phyloP scores from a whole-genome alignment of 2,329 filamentous ascomycete genomes.

The Hypoxylon sp. region DNA sequence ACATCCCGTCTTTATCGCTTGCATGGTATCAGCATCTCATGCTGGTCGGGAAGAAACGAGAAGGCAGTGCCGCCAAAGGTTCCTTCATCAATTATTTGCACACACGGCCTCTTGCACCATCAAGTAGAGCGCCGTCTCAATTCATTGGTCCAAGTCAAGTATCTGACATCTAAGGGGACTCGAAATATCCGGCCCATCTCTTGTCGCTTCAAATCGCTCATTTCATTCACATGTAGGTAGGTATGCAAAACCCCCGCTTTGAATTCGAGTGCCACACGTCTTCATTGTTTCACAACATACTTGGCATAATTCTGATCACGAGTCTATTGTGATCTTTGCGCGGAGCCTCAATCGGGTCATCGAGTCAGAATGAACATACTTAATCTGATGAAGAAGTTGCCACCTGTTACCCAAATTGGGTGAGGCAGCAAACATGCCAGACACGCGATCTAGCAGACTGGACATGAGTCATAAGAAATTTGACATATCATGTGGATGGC shows the following conservation, averaged over 20 bases:
- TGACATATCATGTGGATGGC: background rate
- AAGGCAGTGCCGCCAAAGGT: background rate
- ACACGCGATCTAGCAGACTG: background rate
- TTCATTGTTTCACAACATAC: slow-evolving; percentile 32
- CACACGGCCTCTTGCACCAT: background rate
- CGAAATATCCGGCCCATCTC: background rate
- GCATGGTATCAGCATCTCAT: slow-evolving; percentile 21
- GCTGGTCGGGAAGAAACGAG: slow-evolving; percentile 7
- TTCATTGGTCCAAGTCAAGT: background rate
- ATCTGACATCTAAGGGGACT: background rate
- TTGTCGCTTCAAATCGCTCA: background rate
- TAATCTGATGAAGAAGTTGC: slow-evolving; percentile 1
- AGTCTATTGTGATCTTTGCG: slow-evolving; percentile 11
- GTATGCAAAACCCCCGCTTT: slow-evolving; percentile 28
- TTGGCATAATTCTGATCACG: slow-evolving; percentile 20
- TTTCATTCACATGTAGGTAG: slow-evolving; percentile 5
- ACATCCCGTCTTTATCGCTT: slow-evolving; percentile 5
- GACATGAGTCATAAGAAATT: slow-evolving; percentile 2
- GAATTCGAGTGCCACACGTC: slow-evolving; percentile 22
- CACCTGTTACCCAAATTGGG: background rate
- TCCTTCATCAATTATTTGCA: background rate
- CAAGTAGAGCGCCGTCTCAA: background rate
- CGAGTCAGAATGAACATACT: background rate
- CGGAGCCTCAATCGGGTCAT: slow-evolving; percentile 17
- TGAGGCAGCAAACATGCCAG: background rate